Conservation (phyloP, 352 stramenopile species). For the Bremia lactucae region DNA sequence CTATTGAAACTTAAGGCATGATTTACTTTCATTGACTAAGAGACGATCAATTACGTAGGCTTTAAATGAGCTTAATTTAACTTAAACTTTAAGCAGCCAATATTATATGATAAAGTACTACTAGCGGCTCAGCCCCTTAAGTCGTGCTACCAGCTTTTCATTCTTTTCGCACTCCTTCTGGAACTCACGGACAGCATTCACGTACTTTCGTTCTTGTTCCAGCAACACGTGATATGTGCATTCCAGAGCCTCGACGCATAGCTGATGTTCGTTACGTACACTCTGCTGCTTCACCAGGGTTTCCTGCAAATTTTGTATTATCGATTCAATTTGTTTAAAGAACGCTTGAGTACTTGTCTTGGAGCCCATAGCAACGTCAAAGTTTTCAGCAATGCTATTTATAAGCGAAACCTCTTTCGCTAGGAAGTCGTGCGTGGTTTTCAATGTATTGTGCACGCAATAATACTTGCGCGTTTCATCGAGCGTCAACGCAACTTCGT, state of each 20-base stretch:
- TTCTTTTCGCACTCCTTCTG: conserved; percentile 85
- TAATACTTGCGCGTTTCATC: conserved; percentile 88
- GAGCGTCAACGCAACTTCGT: conserved; percentile 78
- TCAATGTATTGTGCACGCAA: conserved; percentile 80
- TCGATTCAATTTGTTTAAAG: conserved; percentile 62
- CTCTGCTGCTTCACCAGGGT: conserved; percentile 45
- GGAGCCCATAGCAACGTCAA: conserved; percentile 64
- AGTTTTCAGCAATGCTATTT: conserved; percentile 77
- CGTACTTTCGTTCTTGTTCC: conserved; percentile 69
- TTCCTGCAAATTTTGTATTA: conserved; percentile 49
- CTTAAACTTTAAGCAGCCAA: too few relatives aligned
- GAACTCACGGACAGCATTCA: conserved; percentile 80
- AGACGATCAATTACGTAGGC: too few relatives aligned
- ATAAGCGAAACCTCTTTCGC: conserved; percentile 83
- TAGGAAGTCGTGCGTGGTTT: conserved; percentile 70
- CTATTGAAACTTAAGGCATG: too few relatives aligned
- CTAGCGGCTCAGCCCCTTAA: conserved; percentile 7
- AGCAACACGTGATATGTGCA: conserved; percentile 73
- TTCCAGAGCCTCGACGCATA: conserved; percentile 47
- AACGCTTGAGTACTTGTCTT: conserved; percentile 58
- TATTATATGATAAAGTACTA: too few relatives aligned
- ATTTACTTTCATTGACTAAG: too few relatives aligned
- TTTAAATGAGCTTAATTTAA: too few relatives aligned
- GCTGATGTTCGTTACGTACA: conserved; percentile 29
- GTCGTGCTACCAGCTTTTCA: conserved; percentile 34